Evolutionary conservation across 2,329 filamentous ascomycete species (phyloP).

Genomic region (Thyridium curvatum): DNA sequence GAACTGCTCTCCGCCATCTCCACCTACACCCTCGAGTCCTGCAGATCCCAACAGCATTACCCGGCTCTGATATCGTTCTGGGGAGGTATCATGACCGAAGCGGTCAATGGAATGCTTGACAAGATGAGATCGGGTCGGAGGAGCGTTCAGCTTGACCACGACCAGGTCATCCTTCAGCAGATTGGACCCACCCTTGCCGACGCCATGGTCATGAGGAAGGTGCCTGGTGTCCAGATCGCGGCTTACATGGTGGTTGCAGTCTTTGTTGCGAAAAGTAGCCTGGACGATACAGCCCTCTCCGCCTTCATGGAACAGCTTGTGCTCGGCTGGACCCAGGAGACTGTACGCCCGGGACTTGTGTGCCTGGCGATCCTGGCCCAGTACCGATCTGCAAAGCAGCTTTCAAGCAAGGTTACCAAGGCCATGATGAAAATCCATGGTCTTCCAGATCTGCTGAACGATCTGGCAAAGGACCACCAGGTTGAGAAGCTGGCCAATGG

Average conservation of each 20-base stretch:
- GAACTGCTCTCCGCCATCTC: slow-evolving; percentile 73
- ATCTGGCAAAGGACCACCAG: slow-evolving; percentile 58
- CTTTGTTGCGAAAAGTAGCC: slow-evolving; percentile 72
- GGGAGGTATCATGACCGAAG: slow-evolving; percentile 82
- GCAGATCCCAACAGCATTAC: slow-evolving; percentile 66
- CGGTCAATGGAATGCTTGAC: slow-evolving; percentile 77
- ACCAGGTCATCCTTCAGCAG: slow-evolving; percentile 68
- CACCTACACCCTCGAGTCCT: slow-evolving; percentile 68
- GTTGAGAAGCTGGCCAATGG: slow-evolving; percentile 68
- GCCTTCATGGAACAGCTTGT: slow-evolving; percentile 87
- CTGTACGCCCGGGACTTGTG: slow-evolving; percentile 65
- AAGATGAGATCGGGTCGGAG: slow-evolving; percentile 67
- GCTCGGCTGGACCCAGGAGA: slow-evolving; percentile 68
- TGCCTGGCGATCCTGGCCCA: slow-evolving; percentile 79
- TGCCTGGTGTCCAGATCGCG: slow-evolving; percentile 73
- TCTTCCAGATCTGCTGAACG: slow-evolving; percentile 51
- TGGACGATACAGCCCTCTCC: slow-evolving; percentile 75
- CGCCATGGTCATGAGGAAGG: slow-evolving; percentile 67
- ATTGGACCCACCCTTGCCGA: slow-evolving; percentile 67
- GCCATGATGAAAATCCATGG: slow-evolving; percentile 58
- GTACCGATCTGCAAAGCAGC: slow-evolving; percentile 62
- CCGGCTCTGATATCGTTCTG: slow-evolving; percentile 80
- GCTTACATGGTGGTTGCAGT: slow-evolving; percentile 90
- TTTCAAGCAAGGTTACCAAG: slow-evolving; percentile 66
- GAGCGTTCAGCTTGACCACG: slow-evolving; percentile 71